These are phyloP conservation scores for Solanum medicagineum DNA, from an alignment of 257 asterid genomes.

Conservation along the genomic window DNA sequence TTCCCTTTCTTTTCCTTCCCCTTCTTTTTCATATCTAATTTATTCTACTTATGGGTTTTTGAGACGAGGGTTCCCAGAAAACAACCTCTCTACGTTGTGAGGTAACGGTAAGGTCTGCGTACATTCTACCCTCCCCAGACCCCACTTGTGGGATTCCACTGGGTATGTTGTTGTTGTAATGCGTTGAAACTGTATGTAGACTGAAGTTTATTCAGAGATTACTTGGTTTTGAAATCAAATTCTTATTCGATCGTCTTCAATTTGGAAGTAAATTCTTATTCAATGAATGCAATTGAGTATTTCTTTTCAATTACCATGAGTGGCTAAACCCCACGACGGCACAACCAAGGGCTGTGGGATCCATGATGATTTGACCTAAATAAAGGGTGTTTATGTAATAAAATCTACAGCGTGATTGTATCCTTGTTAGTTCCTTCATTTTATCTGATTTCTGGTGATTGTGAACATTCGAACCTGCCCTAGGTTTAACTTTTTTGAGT, in stretches of 20 bases:
- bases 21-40: too few species aligned
- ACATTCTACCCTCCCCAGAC: too few species aligned
- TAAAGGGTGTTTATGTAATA: background rate
- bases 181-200: background rate
- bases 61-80: too few species aligned
- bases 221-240: background rate
- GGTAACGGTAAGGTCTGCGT: too few species aligned
- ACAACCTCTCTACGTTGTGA: too few species aligned
- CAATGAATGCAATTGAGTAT: background rate
- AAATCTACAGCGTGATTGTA: background rate
- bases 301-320: background rate
- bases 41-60: too few species aligned
- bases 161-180: too few species aligned
- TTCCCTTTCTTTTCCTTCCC: too few species aligned
- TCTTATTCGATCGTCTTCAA: background rate
- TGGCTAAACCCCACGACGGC: background rate
- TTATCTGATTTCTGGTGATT: background rate
- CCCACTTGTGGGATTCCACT: too few species aligned
- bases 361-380: background rate
- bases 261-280: background rate
- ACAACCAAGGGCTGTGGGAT: background rate
- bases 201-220: background rate
- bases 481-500: background rate
- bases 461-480: background rate
- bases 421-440: background rate